Evolutionary conservation across 1,139 yeast species (phyloP).

Genomic region (Hanseniaspora uvarum): DNA sequence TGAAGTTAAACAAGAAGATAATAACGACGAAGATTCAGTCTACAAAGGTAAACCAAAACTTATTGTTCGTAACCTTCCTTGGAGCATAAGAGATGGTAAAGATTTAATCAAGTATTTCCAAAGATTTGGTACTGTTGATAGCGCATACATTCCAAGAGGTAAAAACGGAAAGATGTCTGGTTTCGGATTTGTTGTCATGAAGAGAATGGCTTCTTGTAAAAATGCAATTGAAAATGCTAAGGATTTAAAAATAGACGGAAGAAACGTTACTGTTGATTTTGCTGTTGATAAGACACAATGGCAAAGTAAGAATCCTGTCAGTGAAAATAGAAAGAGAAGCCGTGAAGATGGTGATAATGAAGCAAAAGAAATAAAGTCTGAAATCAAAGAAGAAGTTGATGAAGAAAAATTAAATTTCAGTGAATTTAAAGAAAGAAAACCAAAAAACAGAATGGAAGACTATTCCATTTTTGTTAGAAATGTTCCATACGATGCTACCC

Average conservation of each 20-base stretch:
- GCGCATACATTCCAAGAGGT: constrained; percentile 81
- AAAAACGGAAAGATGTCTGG: constrained; percentile 87
- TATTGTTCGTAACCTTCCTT: constrained; percentile 84
- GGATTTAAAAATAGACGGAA: constrained; percentile 74
- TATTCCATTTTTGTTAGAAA: constrained; percentile 76
- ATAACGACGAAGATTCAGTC: constrained; percentile 22
- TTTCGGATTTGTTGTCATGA: constrained; percentile 90
- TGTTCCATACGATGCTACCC: constrained; percentile 88
- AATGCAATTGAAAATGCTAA: constrained; percentile 63
- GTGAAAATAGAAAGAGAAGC: constrained; percentile 33
- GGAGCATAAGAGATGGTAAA: constrained; percentile 80
- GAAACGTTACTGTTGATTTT: constrained; percentile 89
- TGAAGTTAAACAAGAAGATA: constrained; percentile 22
- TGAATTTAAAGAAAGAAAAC: constrained; percentile 34
- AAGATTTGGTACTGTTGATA: constrained; percentile 77
- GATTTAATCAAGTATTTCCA: constrained; percentile 59
- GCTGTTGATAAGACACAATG: constrained; percentile 83
- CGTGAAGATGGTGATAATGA: constrained; percentile 32
- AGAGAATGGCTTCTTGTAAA: constrained; percentile 65
- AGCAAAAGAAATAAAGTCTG: constrained; percentile 28
- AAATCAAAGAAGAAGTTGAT: constrained; percentile 31
- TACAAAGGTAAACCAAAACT: constrained; percentile 71
- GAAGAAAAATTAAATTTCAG: constrained; percentile 33
- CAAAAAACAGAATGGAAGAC: constrained; percentile 55
- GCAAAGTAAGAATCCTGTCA: constrained; percentile 43